Evolutionary conservation across 2,329 filamentous ascomycete species (phyloP), one percentile per base, ranked within the genome.

Genomic region (Xylogone sp.): DNA sequence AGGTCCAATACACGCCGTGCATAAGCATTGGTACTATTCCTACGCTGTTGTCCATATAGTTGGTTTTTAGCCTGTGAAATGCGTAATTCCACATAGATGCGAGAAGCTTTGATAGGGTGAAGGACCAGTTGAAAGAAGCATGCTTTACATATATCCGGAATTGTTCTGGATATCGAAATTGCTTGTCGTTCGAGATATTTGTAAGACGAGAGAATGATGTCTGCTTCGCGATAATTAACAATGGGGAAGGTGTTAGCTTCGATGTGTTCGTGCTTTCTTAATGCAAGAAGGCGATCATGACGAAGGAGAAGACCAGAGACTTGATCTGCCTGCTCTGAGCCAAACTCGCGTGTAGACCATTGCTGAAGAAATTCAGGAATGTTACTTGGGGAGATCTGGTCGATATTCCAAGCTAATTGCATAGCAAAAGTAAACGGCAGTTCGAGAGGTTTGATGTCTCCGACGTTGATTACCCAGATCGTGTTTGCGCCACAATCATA

Each of bases 351-450:
- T 13, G 71, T 63, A 1, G 78, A 77, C 73, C 78, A 83, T 4
- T 71, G 69, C 18, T 72, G 60, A 10, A 82, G 71, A 78, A 82
- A 87, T 5, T 72, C 68, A 1, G 68, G 67, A 0, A 79, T 76
- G 45, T 75, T 79, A 42, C 78, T 73, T 48, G 76, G 71, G 29
- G 73, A 70, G 71, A 78, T 84, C 0, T 69, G 63, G 21, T 76
- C 68, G 19, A 79, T 75, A 59, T 87, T 79, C 63, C 87, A 88
- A 1, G 82, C 84, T 54, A 87, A 72, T 54, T 85, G 81, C 56
- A 87, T 72, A 67, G 82, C 85, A 65, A 86, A 83, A 61, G 72
- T 80, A 61, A 86, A 79, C 22, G 83, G 81, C n/a, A 86, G 72
- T 68, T 86, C 80, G 69, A 62, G 24, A 0, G 76, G 75, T 62